Evolutionary conservation across 1,284 basidiomycete genomes (phyloP), one percentile per base, ranked within the genome.

Genomic region (Sutorius eximius): DNA sequence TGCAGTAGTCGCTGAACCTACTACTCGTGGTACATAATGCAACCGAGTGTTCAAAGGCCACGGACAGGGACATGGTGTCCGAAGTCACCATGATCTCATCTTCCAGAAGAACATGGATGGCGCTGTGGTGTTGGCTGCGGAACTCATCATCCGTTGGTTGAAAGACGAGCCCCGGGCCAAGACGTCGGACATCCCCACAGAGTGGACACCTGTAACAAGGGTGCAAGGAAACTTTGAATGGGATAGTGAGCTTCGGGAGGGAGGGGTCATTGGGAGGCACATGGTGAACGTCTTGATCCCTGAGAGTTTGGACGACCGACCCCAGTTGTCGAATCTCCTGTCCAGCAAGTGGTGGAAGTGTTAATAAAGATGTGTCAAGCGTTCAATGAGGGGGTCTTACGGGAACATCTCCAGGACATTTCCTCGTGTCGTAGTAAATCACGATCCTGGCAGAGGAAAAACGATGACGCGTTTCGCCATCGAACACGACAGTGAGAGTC

Each of bases 361-460:
- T 22, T 15, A 7, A 8, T 40, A 8, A 40, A 20, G 8, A 22
- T 9, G 13, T 15, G 20, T 40, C 9, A 11, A 22, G 13, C 20
- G 20, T 40, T 22, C 13, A 22, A 15, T 7, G 20, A 13, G 38
- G 13, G 38, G 8, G 18, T 13, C 38, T 3, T 40, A 40, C 20
- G 20, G 20, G 12, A 22, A 13, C 3, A 9, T 3, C 7, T 40
- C 3, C 8, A 9, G 11, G 3, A 9, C 12, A 22, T 12, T 40
- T 12, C 38, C 0, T 13, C 20, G 11, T 6, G 32, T 46, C 20
- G 10, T 11, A 37, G 32, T 45, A 40, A 18, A 52, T 7, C 16
- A 52, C 44, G 12, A 46, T 33, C 36, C 30, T 52, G 9, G 29
- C 36, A 11, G 50, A 51, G 16, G 51, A 52, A 44, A 47, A 48